Conservation (phyloP, 129 eudicot genomes). For the Glebionis coronaria region DNA sequence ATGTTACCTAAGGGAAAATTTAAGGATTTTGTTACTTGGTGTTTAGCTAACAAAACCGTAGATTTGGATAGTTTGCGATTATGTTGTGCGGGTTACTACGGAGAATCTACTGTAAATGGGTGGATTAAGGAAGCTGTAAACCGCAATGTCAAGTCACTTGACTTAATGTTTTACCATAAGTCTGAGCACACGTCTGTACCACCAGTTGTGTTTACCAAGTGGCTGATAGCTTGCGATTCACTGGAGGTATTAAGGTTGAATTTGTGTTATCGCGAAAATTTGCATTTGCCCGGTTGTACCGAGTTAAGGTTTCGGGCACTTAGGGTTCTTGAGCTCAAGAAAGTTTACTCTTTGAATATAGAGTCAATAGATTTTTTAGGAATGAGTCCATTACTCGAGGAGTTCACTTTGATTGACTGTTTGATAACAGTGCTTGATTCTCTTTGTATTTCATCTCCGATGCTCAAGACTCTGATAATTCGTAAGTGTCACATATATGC, state of each 20-base stretch:
- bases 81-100: neutral
- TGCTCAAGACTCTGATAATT: too few species aligned
- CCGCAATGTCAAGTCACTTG: conserved; percentile 3
- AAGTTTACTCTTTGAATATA: neutral
- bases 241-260: neutral
- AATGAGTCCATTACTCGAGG: neutral
- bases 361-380: neutral
- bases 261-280: too few species aligned
- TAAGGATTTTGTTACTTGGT: neutral
- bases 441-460: too few species aligned
- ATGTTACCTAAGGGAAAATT: neutral
- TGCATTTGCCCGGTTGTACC: neutral
- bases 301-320: neutral
- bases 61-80: neutral
- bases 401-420: neutral
- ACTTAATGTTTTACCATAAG: neutral
- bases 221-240: neutral
- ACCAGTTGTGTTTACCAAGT: neutral
- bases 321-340: neutral
- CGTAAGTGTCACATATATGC: too few species aligned
- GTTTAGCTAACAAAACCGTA: neutral
- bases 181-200: too few species aligned
- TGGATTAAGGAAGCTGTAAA: neutral
- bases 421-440: too few species aligned
- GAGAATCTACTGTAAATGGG: neutral